These are phyloP conservation scores for Puccinia coronata DNA, from an alignment of 1,284 basidiomycete species.

Conservation along the genomic window DNA sequence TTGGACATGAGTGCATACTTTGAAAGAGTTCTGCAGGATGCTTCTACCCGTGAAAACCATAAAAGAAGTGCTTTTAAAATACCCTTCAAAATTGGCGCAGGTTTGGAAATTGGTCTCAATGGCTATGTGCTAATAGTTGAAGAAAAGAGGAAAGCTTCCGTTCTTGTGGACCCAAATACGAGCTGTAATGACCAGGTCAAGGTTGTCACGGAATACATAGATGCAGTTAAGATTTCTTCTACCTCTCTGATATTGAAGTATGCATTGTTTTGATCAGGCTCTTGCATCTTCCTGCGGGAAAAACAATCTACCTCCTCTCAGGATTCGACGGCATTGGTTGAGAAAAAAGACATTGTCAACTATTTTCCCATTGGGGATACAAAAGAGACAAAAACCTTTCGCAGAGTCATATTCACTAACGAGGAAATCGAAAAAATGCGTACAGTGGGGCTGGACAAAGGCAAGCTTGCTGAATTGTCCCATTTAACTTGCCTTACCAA, in stretches of 20 bases:
- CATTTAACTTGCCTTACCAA: neutral
- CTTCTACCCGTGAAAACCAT: neutral
- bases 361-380: conserved; percentile 42
- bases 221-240: conserved; percentile 27
- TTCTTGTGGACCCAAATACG: conserved; percentile 21
- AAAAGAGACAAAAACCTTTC: conserved; percentile 16
- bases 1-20: neutral
- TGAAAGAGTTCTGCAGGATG: conserved; percentile 10
- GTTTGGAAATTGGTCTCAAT: conserved; percentile 19
- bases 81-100: conserved; percentile 25
- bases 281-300: neutral
- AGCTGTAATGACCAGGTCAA: conserved; percentile 26
- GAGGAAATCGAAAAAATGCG: conserved; percentile 27
- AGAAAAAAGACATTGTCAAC: conserved; percentile 8
- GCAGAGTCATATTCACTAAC: conserved; percentile 19
- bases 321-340: conserved; percentile 40
- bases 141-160: conserved; percentile 12
- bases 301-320: neutral
- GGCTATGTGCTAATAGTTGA: conserved; percentile 22
- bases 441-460: conserved; percentile 24
- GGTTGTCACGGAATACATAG: conserved; percentile 16
- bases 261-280: neutral
- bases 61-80: conserved; percentile 31
- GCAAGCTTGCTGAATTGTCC: neutral
- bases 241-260: neutral